A percentile compares a stretch with the other conserved stretches of the same genome.
These are phyloP conservation scores for Huntiella abstrusa DNA, from an alignment of 2,329 filamentous ascomycete genomes.

Conservation along the genomic window DNA sequence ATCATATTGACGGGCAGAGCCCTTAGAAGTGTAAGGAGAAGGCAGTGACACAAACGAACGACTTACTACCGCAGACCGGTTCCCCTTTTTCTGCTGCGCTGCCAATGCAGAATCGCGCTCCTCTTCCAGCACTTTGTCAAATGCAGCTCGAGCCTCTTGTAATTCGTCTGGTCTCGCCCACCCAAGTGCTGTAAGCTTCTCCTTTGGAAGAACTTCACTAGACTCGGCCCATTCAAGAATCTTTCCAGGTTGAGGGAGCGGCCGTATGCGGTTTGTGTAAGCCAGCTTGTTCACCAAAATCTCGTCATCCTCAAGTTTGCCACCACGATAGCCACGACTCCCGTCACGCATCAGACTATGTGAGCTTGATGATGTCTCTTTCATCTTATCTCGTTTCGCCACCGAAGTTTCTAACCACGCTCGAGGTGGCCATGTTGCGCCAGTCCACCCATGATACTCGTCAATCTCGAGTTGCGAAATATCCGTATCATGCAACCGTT, in stretches of 20 bases:
- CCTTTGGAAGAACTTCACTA: background rate
- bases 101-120: no score
- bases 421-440: background rate
- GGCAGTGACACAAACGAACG: no score
- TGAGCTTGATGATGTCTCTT: background rate
- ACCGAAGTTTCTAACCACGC: background rate
- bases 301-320: background rate
- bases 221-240: background rate
- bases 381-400: background rate
- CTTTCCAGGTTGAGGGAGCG: background rate
- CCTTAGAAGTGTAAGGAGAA: no score
- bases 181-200: background rate
- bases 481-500: no score
- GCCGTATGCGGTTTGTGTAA: background rate
- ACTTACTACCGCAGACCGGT: no score
- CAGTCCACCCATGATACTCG: background rate
- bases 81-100: no score
- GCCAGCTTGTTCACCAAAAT: background rate
- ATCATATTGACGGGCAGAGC: no score
- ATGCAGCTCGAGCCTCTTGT: background rate
- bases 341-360: background rate
- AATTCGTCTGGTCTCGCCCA: background rate
- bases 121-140: no score
- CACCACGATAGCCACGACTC: background rate
- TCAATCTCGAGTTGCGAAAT: background rate